Evolutionary conservation across 441 rosid species (phyloP), one percentile per base, ranked within the genome.

Genomic region (Populus hybrid): DNA sequence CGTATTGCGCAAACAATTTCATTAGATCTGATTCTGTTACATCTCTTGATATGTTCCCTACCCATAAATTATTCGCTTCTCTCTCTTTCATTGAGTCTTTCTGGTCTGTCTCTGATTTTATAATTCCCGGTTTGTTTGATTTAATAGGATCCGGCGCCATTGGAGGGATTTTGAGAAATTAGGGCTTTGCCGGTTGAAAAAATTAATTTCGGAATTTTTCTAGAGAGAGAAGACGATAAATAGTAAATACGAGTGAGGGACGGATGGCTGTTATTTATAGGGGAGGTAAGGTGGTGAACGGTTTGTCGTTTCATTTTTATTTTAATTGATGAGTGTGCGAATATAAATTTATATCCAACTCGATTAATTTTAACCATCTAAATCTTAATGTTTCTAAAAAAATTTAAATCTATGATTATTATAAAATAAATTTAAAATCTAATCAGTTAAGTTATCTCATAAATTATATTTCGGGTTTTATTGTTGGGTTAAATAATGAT

Each of bases 21-120:
- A 84, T 81, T 28, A 94, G 87, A 85, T 88, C 94, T 8, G 87
- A 78, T 42, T 94, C 97, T 8, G 83, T 84, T 4, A 87, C 87
- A 35, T 84, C 94, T 0, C 82, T 32, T 9, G 87, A 63, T 9
- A 92, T 78, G 71, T 91, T 94, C 3, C 97, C 98, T 1, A 94
- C 92, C 99, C 99, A 96, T 1, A 96, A 92, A 73, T 85, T 87
- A 85, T 81, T 94, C 64, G 98, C 91, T 36, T 90, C 88, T 34
- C 83, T 26, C 46, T 77, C 89, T 28, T 57, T 21, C 23, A 21
- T 1, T 6, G 63, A 7, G 7, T n/a, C n/a, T n/a, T 57, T 21
- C n/a, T 57, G 63, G 10, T 57, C 88, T 36, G 84, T 26, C 57
- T 78, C 88, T 32, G 77, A 35, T 65, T 78, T 88, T 3, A 84